phyloP scores from a whole-genome alignment of 805 yeast species.

The Naumovozyma dairenensis region DNA sequence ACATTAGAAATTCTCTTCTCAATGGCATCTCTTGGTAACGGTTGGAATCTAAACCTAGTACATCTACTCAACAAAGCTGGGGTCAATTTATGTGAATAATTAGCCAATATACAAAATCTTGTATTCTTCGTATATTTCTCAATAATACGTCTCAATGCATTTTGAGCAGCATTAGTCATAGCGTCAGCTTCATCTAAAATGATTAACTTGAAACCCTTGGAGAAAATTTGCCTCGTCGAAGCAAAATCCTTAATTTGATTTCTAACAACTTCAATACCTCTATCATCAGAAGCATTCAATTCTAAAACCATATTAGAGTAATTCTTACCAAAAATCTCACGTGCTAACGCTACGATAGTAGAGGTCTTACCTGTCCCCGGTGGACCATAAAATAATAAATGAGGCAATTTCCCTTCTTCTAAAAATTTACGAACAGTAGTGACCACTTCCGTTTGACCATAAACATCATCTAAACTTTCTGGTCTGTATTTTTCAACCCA shows the following conservation, averaged over 20 bases:
- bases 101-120: slow-evolving; percentile 91
- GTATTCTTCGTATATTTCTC: slow-evolving; percentile 91
- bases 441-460: slow-evolving; percentile 84
- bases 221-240: slow-evolving; percentile 86
- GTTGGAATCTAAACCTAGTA: slow-evolving; percentile 88
- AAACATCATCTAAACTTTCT: slow-evolving; percentile 66
- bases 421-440: slow-evolving; percentile 79
- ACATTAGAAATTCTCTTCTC: slow-evolving; percentile 60
- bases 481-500: slow-evolving; percentile 98
- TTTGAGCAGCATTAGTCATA: slow-evolving; percentile 83
- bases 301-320: slow-evolving; percentile 87
- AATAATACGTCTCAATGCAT: slow-evolving; percentile 67
- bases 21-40: slow-evolving; percentile 61
- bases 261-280: slow-evolving; percentile 97
- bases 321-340: slow-evolving; percentile 74
- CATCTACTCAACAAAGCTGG: slow-evolving; percentile 94
- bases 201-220: slow-evolving; percentile 74
- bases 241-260: slow-evolving; percentile 96
- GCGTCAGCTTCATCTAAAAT: slow-evolving; percentile 95
- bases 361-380: slow-evolving; percentile 94
- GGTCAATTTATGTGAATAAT: slow-evolving; percentile 88
- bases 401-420: slow-evolving; percentile 76
- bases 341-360: slow-evolving; percentile 77
- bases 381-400: slow-evolving; percentile 87
- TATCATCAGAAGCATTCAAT: slow-evolving; percentile 91